These are phyloP conservation scores for Penicillium sumatraense DNA, from an alignment of 2,329 filamentous ascomycete genomes.

Conservation along the genomic window DNA sequence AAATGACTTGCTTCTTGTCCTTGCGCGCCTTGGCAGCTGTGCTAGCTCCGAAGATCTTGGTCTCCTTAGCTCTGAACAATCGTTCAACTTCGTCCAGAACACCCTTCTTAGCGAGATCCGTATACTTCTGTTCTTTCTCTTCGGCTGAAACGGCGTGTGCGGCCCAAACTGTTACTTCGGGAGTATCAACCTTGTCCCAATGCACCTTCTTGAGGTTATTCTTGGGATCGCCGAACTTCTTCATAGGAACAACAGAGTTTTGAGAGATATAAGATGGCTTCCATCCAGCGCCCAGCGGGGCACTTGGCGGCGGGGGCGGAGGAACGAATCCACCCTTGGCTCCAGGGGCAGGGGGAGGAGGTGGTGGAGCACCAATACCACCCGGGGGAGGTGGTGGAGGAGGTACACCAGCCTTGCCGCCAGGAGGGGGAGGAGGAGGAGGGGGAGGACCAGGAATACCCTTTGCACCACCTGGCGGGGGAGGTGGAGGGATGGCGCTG, in stretches of 20 bases:
- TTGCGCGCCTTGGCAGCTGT: constrained; percentile 72
- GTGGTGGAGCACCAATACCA: constrained; percentile 37
- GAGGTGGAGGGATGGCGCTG: constrained; percentile 36
- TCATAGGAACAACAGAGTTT: constrained; percentile 76
- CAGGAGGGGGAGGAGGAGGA: constrained; percentile 49
- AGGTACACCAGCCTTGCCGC: constrained; percentile 35
- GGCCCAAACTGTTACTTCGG: constrained; percentile 91
- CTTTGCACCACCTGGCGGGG: constrained; percentile 52
- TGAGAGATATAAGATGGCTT: constrained; percentile 75
- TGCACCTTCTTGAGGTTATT: constrained; percentile 94
- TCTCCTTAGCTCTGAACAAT: constrained; percentile 95
- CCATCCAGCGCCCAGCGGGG: constrained; percentile 58
- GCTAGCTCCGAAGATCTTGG: constrained; percentile 76
- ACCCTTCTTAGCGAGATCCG: constrained; percentile 89
- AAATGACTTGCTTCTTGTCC: constrained; percentile 98
- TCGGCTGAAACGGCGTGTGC: constrained; percentile 82
- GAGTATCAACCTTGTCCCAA: constrained; percentile 97
- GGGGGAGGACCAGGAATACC: constrained; percentile 47
- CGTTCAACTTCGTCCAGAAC: constrained; percentile 98
- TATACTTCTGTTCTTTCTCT: constrained; percentile 93
- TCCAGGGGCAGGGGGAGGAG: constrained; percentile 49
- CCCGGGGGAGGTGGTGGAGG: constrained; percentile 53
- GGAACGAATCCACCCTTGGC: constrained; percentile 51
- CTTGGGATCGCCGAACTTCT: constrained; percentile 56
- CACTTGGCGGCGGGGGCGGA: constrained; percentile 68